Evolutionary conservation across 2,329 filamentous ascomycete species (phyloP).

Genomic region (Fusarium verrucosum): DNA sequence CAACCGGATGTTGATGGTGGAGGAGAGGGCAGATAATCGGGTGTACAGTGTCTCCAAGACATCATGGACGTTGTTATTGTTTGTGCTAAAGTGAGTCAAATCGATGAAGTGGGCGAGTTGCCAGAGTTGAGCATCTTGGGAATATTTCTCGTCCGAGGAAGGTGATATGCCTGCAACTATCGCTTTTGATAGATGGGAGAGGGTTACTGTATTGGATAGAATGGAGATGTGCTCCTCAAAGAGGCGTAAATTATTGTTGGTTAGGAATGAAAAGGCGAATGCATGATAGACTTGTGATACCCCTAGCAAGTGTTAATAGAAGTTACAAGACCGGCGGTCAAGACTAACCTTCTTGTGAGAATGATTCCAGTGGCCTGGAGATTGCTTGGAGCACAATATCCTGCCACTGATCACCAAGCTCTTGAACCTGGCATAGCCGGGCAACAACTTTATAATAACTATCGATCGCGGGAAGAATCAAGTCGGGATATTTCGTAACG

Average conservation of each 20-base stretch:
- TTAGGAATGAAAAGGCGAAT: constrained; percentile 41
- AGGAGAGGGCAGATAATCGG: constrained; percentile 62
- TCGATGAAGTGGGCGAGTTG: constrained; percentile 74
- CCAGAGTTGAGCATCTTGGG: constrained; percentile 64
- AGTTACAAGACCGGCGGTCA: background rate
- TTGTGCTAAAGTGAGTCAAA: constrained; percentile 56
- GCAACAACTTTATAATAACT: constrained; percentile 56
- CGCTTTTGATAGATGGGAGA: constrained; percentile 53
- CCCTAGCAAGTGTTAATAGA: constrained; percentile 16
- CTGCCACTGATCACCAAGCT: constrained; percentile 29
- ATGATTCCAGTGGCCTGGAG: constrained; percentile 42
- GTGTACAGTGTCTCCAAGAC: constrained; percentile 64
- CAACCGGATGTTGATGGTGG: constrained; percentile 60
- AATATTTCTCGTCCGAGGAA: constrained; percentile 35
- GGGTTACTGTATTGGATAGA: constrained; percentile 52
- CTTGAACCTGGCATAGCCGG: constrained; percentile 46
- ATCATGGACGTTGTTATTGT: constrained; percentile 49
- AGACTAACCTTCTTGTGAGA: constrained; percentile 33
- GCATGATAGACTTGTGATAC: constrained; percentile 32
- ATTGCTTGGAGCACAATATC: constrained; percentile 45
- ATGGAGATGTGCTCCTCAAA: constrained; percentile 53
- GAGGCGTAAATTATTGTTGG: constrained; percentile 48
- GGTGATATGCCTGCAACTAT: constrained; percentile 52
- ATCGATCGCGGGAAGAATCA: constrained; percentile 40
- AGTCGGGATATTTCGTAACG: constrained; percentile 29